Evolutionary conservation across 768 basidiomycete species (phyloP).

Genomic region (Cubamyces lactineus): DNA sequence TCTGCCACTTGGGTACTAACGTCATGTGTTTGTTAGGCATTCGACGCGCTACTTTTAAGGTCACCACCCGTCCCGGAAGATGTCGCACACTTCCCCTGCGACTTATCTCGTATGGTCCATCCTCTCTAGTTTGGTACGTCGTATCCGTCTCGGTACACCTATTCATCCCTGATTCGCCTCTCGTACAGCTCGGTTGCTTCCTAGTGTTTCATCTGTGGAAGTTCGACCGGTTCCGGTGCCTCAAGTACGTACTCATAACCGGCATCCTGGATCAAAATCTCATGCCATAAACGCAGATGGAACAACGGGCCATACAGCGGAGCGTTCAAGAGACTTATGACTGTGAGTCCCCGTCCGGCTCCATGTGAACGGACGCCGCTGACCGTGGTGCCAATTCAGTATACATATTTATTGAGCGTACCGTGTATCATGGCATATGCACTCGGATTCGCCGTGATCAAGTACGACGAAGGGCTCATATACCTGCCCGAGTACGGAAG

Average conservation of each 20-base stretch:
- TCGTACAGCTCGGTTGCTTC: slow-evolving; percentile 57
- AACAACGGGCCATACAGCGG: slow-evolving; percentile 66
- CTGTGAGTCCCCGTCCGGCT: slow-evolving; percentile 48
- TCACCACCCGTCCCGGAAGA: slow-evolving; percentile 31
- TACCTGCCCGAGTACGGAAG: slow-evolving; percentile 49
- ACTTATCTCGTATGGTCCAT: slow-evolving; percentile 67
- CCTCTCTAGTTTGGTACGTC: slow-evolving; percentile 53
- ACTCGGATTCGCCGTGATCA: slow-evolving; percentile 69
- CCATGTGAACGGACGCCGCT: too few species aligned
- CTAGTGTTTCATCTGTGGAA: slow-evolving; percentile 78
- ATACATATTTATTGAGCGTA: slow-evolving; percentile 67
- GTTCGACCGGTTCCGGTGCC: slow-evolving; percentile 77
- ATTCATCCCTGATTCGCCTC: too few species aligned
- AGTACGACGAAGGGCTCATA: slow-evolving; percentile 70
- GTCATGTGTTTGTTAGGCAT: background rate
- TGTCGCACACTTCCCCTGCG: slow-evolving; percentile 68
- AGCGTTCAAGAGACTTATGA: slow-evolving; percentile 88
- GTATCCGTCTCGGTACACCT: too few species aligned
- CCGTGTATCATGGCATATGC: slow-evolving; percentile 63
- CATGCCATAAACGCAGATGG: slow-evolving; percentile 53
- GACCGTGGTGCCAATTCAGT: slow-evolving; percentile 43
- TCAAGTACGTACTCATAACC: slow-evolving; percentile 48
- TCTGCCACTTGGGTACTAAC: too few species aligned
- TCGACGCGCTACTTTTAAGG: slow-evolving; percentile 10
- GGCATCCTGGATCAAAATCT: background rate